Base-by-base conservation (phyloP, 1,284 basidiomycete genomes). In the Puccinia polysora region DNA sequence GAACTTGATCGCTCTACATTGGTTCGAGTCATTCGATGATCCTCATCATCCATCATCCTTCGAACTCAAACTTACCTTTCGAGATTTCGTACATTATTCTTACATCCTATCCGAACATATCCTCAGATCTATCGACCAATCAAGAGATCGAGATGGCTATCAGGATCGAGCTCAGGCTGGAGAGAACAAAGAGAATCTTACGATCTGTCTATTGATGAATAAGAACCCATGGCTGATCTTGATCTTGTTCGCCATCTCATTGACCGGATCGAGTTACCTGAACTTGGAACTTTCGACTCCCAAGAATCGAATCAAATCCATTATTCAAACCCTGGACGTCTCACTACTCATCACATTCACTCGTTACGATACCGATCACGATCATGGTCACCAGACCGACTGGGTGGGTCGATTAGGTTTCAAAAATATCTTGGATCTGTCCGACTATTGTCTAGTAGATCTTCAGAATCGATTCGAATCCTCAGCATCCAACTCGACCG, bases 211-310 rank as follows among this genome's bases (percentile, higher is more conserved):
- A 20, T 74, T 74, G 50, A 49, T 75, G 65, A 69, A 70, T 47
- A 76, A 77, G 49, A 74, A 74, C 0, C 75, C 74, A 28, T 56
- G 72, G 20, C 71, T 76, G 67, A 59, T 75, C 34, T 20, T 76
- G 50, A 55, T 74, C 2, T 72, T 77, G 65, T 68, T 77, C 49
- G 75, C 75, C 0, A 59, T 76, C 50, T 50, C 74, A 0, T 71
- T 76, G 49, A 69, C 75, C 0, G 75, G 74, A 0, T 74, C 67
- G 30, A 74, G 62, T 25, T 77, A 77, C 71, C 64, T 77, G 40
- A 76, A 76, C 6, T 74, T 77, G 50, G 76, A 77, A 52, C 74
- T 74, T n/a, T 58, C 63, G 4, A 75, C 73, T 20, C 76, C 76
- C 1, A 71, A 68, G 1, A 71, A 45, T 1, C 53, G 74, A 14